A percentile compares a stretch with the other conserved stretches of the same genome.
These are phyloP conservation scores for Panicum virgatum DNA, from an alignment of 202 grass and related monocot genomes.

Conservation along the genomic window DNA sequence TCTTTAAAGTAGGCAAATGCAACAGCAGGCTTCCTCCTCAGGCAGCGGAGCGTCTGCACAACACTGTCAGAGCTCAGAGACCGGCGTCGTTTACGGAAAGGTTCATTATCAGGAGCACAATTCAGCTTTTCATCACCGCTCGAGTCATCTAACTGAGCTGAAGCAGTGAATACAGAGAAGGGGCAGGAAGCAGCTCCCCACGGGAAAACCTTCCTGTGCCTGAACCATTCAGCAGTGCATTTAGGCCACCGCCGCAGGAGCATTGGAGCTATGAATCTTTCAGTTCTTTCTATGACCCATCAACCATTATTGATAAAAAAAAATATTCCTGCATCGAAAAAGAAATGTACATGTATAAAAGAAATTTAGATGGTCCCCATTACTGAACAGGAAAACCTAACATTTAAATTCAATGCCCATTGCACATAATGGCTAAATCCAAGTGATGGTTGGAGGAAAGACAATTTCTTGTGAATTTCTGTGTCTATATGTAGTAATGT, in stretches of 20 bases:
- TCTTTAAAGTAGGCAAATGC: slow-evolving; percentile 74
- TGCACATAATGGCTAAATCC: neutral
- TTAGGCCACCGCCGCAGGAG: slow-evolving; percentile 20
- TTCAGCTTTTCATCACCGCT: slow-evolving; percentile 32
- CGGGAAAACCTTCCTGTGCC: neutral
- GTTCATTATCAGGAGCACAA: slow-evolving; percentile 1
- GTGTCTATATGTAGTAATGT: neutral
- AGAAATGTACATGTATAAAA: neutral
- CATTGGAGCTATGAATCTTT: slow-evolving; percentile 25
- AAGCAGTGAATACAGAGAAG: slow-evolving; percentile 30
- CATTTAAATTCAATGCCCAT: neutral
- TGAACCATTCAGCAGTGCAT: slow-evolving; percentile 31
- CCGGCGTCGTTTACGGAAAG: neutral
- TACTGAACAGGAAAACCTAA: neutral
- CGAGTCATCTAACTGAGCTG: slow-evolving; percentile 36
- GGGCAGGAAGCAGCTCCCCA: neutral
- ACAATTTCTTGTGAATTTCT: neutral
- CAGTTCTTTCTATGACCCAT: neutral
- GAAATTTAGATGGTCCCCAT: neutral
- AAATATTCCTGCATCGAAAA: no score
- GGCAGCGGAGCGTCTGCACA: slow-evolving; percentile 39
- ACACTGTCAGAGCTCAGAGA: slow-evolving; percentile 44
- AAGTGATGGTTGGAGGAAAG: neutral
- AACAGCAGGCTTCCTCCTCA: slow-evolving; percentile 50
- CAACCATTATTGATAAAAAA: neutral